Conservation (phyloP, 78 protist genomes). For the Dictyostelium intermedium region DNA sequence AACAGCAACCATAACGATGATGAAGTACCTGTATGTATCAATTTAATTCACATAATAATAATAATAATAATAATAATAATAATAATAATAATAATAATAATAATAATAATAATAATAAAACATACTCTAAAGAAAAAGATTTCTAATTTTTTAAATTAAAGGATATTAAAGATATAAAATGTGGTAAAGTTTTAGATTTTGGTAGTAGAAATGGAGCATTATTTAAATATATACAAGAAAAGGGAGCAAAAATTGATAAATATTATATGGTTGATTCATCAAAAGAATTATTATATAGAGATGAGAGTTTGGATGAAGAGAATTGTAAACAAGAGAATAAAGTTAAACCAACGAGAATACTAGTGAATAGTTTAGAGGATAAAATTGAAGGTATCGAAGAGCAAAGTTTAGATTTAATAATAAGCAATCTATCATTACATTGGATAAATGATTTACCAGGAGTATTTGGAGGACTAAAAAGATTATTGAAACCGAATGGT, state of each 20-base stretch:
- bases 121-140: background rate
- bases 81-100: too few relatives aligned
- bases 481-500: conserved; percentile 80
- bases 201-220: conserved; percentile 73
- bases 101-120: too few relatives aligned
- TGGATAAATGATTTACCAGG: conserved; percentile 87
- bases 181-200: conserved; percentile 49
- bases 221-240: background rate
- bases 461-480: conserved; percentile 32
- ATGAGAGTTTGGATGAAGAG: conserved; percentile 19
- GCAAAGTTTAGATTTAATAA: conserved; percentile 46
- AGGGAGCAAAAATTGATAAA: background rate
- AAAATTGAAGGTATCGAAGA: conserved; percentile 33
- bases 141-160: background rate
- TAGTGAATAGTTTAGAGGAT: conserved; percentile 54
- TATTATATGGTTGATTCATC: conserved; percentile 60
- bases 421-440: conserved; percentile 76
- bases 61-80: too few relatives aligned
- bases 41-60: too few relatives aligned
- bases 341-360: conserved; percentile 52
- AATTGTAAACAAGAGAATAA: too few relatives aligned
- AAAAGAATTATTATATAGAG: conserved; percentile 49
- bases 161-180: conserved; percentile 66
- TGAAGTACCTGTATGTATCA: too few relatives aligned
- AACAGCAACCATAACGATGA: background rate